Evolutionary conservation across 345 rosid species (phyloP), one percentile per base, ranked within the genome.

Genomic region (Pistacia integerrima): DNA sequence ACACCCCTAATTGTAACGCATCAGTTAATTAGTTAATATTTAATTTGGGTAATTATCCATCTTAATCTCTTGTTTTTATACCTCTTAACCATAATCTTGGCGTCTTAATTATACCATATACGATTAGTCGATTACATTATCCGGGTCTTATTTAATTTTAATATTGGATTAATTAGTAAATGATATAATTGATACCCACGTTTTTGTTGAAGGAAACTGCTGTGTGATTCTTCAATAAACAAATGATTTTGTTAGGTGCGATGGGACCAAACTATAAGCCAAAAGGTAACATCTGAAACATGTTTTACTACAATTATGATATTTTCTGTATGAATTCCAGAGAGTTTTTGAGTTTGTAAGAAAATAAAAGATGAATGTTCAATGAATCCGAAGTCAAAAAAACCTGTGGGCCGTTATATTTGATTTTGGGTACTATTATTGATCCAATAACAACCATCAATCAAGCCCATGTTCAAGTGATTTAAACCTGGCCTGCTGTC

Each of bases 221-320:
- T 20, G 3, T 0, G 6, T 17, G 51, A 56, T 57, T 57, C 74
- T 44, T 71, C 64, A 11, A 58, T 13, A 18, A 59, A 60, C 74
- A 73, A 67, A 20, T 22, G 64, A 70, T 51, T 8, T 16, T 25
- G 79, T 75, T 75, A 71, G 85, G 85, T 16, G 75, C 74, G 82
- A 33, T 16, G 75, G 79, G 84, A 33, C 74, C 81, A 17, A 33
- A 66, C 9, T 10, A 51, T 51, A 67, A 46, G 85, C 68, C 72
- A 35, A 63, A 11, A 63, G 56, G 79, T 72, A 67, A 72, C 82
- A 78, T 82, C 79, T 1, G 16, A 20, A 49, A 54, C 25, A 25
- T 25, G 25, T 36, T 3, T 69, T 35, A 5, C 30, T 14, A 55
- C 33, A 48, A 67, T 36, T 11, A 73, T 62, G 48, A 36, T 63